These are phyloP conservation scores for Coemansia sp. DNA, from an alignment of 371 early-diverging fungal genomes.

Conservation along the genomic window DNA sequence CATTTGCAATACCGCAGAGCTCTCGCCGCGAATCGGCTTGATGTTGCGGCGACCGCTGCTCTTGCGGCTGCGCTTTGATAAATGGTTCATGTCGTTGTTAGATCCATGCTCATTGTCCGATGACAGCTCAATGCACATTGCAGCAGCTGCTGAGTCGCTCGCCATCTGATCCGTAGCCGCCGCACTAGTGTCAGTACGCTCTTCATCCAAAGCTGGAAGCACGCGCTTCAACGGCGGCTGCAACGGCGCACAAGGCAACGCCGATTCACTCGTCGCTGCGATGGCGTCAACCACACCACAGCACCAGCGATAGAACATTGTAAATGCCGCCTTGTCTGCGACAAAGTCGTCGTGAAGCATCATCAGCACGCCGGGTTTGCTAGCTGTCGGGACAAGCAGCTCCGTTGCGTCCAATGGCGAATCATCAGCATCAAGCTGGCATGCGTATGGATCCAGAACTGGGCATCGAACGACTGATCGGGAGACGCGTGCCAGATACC, in stretches of 20 bases:
- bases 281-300: background rate
- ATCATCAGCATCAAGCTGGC: background rate
- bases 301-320: constrained; percentile 1
- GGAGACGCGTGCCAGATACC: constrained; percentile 4
- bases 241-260: background rate
- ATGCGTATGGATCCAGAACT: background rate
- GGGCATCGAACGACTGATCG: constrained; percentile 5
- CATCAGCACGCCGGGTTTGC: background rate
- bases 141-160: background rate
- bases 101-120: background rate
- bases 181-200: no score
- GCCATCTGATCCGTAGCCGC: no score
- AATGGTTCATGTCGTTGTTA: background rate
- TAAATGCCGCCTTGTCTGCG: constrained; percentile 8
- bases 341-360: constrained; percentile 8
- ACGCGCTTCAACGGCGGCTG: background rate
- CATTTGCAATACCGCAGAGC: constrained; percentile 15
- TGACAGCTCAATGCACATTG: background rate
- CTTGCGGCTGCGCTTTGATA: background rate
- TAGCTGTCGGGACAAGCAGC: background rate
- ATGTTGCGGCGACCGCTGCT: constrained; percentile 29
- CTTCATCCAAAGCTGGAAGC: no score
- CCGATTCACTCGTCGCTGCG: background rate
- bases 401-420: background rate
- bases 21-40: constrained; percentile 22